Evolutionary conservation across 164 flowering plant species (phyloP), one percentile per base, ranked within the genome.

Genomic region (Taxillus chinensis): DNA sequence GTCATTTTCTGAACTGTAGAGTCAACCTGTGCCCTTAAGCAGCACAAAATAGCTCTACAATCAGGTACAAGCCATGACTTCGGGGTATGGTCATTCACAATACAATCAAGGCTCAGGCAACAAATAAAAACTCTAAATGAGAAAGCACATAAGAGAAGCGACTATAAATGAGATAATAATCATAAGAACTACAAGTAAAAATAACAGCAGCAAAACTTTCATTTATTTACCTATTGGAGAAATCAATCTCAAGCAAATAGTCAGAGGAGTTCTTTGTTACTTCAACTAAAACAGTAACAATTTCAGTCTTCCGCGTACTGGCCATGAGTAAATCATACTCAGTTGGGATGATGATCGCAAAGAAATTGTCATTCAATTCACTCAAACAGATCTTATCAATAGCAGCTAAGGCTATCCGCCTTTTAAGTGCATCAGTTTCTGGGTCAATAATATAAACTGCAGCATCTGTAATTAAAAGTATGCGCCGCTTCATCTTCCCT

Each of bases 241-340:
- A 78, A 52, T 16, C 64, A 59, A 91, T 93, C 46, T 95, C 89
- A 65, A 91, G 83, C 49, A 84, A 93, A 65, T 77, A 85, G 43
- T 83, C 79, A 39, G 97, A 82, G 45, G 82, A 69, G 69, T 64
- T 83, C 76, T 86, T 91, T n/a, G 82, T 80, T 60, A 92, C 93
- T 61, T 86, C 96, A 52, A 83, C 84, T 62, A 95, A 64, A 51
- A 84, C 81, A 5, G 84, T 85, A 12, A 87, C 90, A 62, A 95
- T 86, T 71, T 95, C 97, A 14, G 83, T 78, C 77, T 95, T 91
- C 39, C 96, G 80, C 37, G 93, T 86, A 71, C 96, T 89, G 45
- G 97, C 96, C 86, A 95, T 79, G 42, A 91, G 87, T 46, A 83
- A 46, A 72, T 89, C 99, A 72, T 89, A 95, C 74, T 95, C 99